phyloP scores from a whole-genome alignment of 2,329 filamentous ascomycete species.

The Alternaria hordeiaustralica region DNA sequence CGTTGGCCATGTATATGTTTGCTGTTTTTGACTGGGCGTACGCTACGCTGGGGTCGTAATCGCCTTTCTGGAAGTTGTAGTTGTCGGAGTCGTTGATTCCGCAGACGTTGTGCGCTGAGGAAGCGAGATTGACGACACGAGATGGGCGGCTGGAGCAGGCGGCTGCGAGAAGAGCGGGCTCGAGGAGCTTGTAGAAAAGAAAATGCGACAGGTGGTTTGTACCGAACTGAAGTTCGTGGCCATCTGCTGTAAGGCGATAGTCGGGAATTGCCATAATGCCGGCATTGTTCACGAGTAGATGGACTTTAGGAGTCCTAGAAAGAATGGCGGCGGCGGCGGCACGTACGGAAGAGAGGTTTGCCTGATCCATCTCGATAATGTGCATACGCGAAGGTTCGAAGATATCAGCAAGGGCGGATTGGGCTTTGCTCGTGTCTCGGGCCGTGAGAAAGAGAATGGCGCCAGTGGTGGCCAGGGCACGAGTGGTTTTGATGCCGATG shows the following conservation, averaged over 20 bases:
- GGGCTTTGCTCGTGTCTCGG: constrained; percentile 52
- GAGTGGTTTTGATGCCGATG: constrained; percentile 35
- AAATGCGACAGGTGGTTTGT: constrained; percentile 59
- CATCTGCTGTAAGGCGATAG: constrained; percentile 45
- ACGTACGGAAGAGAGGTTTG: constrained; percentile 27
- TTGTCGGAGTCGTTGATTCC: constrained; percentile 48
- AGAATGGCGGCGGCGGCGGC: constrained; percentile 27
- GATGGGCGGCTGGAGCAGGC: constrained; percentile 51
- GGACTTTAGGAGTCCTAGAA: constrained; percentile 25
- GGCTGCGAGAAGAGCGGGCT: constrained; percentile 48
- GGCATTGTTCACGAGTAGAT: constrained; percentile 55
- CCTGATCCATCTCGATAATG: constrained; percentile 43
- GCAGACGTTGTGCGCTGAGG: constrained; percentile 50
- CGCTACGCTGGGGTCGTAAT: constrained; percentile 47
- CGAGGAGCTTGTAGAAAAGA: constrained; percentile 51
- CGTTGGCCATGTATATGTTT: constrained; percentile 59
- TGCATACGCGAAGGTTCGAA: constrained; percentile 36
- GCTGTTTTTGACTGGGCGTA: constrained; percentile 61
- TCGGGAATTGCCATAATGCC: constrained; percentile 52
- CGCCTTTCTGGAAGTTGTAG: constrained; percentile 44
- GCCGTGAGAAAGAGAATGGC: constrained; percentile 52
- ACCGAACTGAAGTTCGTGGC: constrained; percentile 49
- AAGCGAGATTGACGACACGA: constrained; percentile 57
- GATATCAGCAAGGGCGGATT: constrained; percentile 17
- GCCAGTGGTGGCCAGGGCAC: constrained; percentile 55